Percentiles rank a stretch among this genome's conserved stretches.
Evolutionary conservation across 2,329 filamentous ascomycete species (phyloP).

Genomic region (Xylariomycetidae sp.): DNA sequence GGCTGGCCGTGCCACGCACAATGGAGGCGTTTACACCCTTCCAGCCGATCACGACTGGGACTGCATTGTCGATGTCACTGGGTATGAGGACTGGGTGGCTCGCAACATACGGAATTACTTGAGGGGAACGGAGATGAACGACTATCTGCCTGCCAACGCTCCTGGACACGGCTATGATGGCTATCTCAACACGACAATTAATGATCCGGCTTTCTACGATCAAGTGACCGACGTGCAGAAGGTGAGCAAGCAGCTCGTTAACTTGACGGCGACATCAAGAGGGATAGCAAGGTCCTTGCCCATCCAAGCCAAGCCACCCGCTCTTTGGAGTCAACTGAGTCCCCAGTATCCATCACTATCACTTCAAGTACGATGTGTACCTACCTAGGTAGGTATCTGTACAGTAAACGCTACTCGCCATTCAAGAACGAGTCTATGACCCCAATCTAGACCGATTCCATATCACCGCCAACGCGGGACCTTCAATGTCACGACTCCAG

Average conservation of each 20-base stretch:
- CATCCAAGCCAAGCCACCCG: slow-evolving; percentile 20
- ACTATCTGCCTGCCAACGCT: slow-evolving; percentile 18
- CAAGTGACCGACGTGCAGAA: slow-evolving; percentile 17
- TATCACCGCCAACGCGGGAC: slow-evolving; percentile 32
- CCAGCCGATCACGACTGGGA: slow-evolving; percentile 27
- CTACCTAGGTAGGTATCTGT: too few species aligned
- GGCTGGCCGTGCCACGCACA: slow-evolving; percentile 29
- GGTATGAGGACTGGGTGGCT: slow-evolving; percentile 22
- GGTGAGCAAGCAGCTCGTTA: slow-evolving; percentile 16
- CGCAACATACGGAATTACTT: slow-evolving; percentile 14
- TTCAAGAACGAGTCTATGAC: too few species aligned
- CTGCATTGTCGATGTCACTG: slow-evolving; percentile 22
- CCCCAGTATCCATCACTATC: too few species aligned
- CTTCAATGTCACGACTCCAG: neutral
- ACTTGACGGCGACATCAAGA: slow-evolving; percentile 19
- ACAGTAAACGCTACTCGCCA: too few species aligned
- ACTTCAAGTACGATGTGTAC: too few species aligned
- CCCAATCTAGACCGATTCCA: slow-evolving; percentile 36
- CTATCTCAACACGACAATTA: slow-evolving; percentile 24
- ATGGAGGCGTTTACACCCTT: slow-evolving; percentile 22
- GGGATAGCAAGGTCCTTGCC: slow-evolving; percentile 22
- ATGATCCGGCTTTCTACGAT: slow-evolving; percentile 20
- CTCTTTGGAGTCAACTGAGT: slow-evolving; percentile 20
- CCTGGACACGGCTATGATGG: slow-evolving; percentile 24
- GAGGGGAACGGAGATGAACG: slow-evolving; percentile 21